Evolutionary conservation across 2,329 filamentous ascomycete species (phyloP).

Genomic region (Pseudocercospora macadamiae): DNA sequence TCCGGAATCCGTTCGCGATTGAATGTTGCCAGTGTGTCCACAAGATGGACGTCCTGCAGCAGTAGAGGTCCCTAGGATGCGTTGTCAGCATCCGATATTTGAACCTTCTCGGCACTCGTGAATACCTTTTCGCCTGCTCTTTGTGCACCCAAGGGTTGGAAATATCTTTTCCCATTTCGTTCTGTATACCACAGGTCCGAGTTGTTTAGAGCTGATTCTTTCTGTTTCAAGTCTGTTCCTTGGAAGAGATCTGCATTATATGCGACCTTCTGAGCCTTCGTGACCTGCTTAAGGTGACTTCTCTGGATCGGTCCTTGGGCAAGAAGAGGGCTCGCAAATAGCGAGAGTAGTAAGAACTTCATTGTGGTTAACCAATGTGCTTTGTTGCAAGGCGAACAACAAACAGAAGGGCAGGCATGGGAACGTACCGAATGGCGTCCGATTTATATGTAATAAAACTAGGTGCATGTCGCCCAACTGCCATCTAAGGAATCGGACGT

Average conservation of each 20-base stretch:
- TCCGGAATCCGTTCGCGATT: slow-evolving; percentile 73
- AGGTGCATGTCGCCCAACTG: neutral
- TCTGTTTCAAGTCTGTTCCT: slow-evolving; percentile 32
- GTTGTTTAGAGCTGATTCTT: slow-evolving; percentile 32
- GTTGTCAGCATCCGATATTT: neutral
- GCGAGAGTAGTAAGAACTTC: slow-evolving; percentile 17
- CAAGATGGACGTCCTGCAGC: slow-evolving; percentile 67
- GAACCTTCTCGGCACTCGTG: neutral
- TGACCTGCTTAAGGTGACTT: slow-evolving; percentile 21
- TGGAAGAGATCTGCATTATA: slow-evolving; percentile 34
- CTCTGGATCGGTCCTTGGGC: slow-evolving; percentile 15
- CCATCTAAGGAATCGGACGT: neutral
- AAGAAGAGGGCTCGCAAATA: slow-evolving; percentile 17
- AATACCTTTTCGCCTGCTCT: slow-evolving; percentile 54
- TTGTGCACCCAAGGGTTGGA: slow-evolving; percentile 37
- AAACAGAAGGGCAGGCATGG: neutral
- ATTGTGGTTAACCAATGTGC: slow-evolving; percentile 5
- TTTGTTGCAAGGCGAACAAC: neutral
- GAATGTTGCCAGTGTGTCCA: slow-evolving; percentile 66
- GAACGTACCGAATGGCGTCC: neutral
- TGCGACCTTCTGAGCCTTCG: slow-evolving; percentile 12
- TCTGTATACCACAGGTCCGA: slow-evolving; percentile 36
- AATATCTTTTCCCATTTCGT: slow-evolving; percentile 35
- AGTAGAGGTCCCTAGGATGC: slow-evolving; percentile 55
- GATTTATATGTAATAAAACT: slow-evolving; percentile 4